Conservation (phyloP, 306 rosid species). For the Argentina anserina region DNA sequence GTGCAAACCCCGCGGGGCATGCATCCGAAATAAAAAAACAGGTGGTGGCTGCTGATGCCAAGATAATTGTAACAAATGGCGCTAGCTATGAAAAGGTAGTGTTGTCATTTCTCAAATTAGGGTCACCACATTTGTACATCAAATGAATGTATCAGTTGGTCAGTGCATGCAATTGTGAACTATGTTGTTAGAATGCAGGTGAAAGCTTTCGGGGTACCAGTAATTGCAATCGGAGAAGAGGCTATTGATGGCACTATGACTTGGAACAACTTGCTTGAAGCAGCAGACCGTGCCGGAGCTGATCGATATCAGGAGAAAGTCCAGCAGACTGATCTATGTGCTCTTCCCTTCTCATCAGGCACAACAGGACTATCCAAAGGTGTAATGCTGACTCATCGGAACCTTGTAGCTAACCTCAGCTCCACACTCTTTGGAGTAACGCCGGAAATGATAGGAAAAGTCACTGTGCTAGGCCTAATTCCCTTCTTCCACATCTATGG, state of each 20-base stretch:
- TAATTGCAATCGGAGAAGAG: conserved; percentile 63
- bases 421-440: conserved; percentile 64
- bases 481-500: conserved; percentile 94
- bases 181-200: conserved; percentile 39
- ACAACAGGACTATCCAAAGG: conserved; percentile 93
- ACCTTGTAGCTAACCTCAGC: conserved; percentile 78
- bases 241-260: conserved; percentile 62
- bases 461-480: conserved; percentile 71
- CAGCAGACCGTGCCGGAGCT: conserved; percentile 56
- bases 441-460: conserved; percentile 59
- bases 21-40: conserved; percentile 77
- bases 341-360: conserved; percentile 95
- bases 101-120: not conserved
- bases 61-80: conserved; percentile 57
- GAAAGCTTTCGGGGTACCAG: conserved; percentile 54
- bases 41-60: conserved; percentile 66
- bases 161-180: not conserved
- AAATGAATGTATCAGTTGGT: not conserved
- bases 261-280: conserved; percentile 74
- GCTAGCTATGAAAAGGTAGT: conserved; percentile 65
- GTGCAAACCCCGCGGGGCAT: conserved; percentile 76
- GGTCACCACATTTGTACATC: not conserved
- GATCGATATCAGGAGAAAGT: conserved; percentile 25
- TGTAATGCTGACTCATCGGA: conserved; percentile 81
- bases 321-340: conserved; percentile 72